Evolutionary conservation across 805 yeast genomes (phyloP), one percentile per base, ranked within the genome.

Genomic region (Yueomyces sp.): DNA sequence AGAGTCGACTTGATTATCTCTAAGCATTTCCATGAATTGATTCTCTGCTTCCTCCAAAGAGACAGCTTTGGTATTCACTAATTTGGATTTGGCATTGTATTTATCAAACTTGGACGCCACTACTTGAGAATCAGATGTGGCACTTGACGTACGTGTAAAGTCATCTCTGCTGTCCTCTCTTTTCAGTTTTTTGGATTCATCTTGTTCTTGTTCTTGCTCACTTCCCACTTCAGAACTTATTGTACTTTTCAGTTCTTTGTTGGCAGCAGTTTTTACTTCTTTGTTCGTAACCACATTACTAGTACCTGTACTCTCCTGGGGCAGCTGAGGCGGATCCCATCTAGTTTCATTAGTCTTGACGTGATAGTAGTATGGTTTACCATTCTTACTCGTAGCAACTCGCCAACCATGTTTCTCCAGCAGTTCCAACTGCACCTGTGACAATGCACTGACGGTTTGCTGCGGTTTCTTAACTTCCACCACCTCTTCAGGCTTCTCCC

Each of bases 261-360:
- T 37, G 27, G n/a, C 3, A 9, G 29, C 9, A 11, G 31, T 27
- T 5, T 27, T 4, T 26, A 44, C 45, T 28, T 72, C 54, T 19
- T 19, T 19, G 19, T 19, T 19, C 19, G 19, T 19, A 19, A 19
- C 19, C 19, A 19, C 19, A 19, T 19, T 19, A 19, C 19, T 19
- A 19, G 19, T 19, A 19, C 19, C 19, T 19, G 19, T 19, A 19
- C 19, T 19, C 19, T 19, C 19, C 19, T 19, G 19, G 19, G 19
- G 19, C 42, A 70, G 81, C 19, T 62, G 73, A 0, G 96, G 96
- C 49, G 77, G 76, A 28, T 82, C 85, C 95, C 96, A 86, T 42
- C 79, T 76, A 0, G 95, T 77, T 49, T 77, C 76, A 41, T 76
- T 73, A 0, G 90, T 81, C 29, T 57, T 69, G 0, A 73, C 43